phyloP scores from a whole-genome alignment of 805 yeast genomes.

The Isabelozyma heimii region DNA sequence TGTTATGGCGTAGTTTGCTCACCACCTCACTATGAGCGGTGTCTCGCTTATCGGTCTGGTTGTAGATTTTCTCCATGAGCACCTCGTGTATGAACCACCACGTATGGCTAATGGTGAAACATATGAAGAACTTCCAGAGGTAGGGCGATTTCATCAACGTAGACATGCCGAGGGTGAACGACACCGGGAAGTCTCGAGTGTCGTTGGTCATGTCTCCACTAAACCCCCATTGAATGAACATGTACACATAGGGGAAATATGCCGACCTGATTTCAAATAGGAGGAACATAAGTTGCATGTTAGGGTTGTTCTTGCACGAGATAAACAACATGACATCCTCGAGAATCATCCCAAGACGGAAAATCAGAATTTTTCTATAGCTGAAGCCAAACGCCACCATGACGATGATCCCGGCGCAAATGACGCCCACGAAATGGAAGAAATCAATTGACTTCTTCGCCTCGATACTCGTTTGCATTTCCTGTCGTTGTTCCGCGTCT shows the following conservation, averaged over 20 bases:
- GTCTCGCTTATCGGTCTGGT: background rate
- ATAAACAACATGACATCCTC: conserved; percentile 25
- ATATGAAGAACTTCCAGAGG: conserved; percentile 12
- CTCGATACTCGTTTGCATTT: conserved; percentile 12
- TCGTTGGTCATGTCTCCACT: conserved; percentile 1
- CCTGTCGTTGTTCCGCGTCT: conserved; percentile 12
- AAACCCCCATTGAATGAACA: conserved; percentile 3
- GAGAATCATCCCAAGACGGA: conserved; percentile 22
- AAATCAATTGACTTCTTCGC: conserved; percentile 25
- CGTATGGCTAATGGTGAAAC: conserved; percentile 21
- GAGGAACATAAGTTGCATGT: conserved; percentile 16
- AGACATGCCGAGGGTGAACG: background rate
- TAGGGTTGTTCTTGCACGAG: conserved; percentile 27
- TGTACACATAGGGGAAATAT: conserved; percentile 16
- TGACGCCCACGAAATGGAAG: conserved; percentile 23
- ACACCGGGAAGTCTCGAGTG: conserved; percentile 4
- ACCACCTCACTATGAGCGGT: too few species aligned
- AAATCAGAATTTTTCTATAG: conserved; percentile 10
- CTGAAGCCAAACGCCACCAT: conserved; percentile 13
- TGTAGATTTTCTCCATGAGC: conserved; percentile 5
- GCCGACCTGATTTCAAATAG: conserved; percentile 18
- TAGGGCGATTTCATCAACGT: conserved; percentile 6
- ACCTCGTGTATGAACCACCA: conserved; percentile 34
- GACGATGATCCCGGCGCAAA: conserved; percentile 20
- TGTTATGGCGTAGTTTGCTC: too few species aligned